phyloP scores from a whole-genome alignment of 148 eudicot species.

The Beta vulgaris region DNA sequence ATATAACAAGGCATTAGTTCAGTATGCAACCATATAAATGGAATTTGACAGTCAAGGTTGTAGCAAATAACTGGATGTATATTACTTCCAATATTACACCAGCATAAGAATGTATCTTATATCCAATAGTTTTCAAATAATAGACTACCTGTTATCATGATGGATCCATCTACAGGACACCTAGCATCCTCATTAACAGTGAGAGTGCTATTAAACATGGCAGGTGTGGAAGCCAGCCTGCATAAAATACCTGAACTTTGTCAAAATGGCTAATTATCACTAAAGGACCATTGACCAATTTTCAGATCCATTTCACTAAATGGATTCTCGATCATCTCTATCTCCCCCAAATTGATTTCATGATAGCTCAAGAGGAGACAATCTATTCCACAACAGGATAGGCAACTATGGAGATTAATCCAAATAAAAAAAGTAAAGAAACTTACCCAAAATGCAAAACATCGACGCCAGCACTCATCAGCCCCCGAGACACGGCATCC shows the following conservation, averaged over 20 bases:
- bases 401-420: neutral
- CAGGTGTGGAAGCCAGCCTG: constrained; percentile 95
- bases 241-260: constrained; percentile 20
- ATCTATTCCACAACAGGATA: neutral
- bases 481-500: constrained; percentile 98
- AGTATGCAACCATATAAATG: neutral
- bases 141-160: constrained; percentile 91
- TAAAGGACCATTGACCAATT: neutral
- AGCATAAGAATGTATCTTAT: neutral
- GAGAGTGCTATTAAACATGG: constrained; percentile 93
- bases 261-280: constrained; percentile 1
- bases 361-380: neutral
- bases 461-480: constrained; percentile 68
- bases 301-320: neutral
- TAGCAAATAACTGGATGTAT: constrained; percentile 8
- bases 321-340: neutral
- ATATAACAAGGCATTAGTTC: constrained; percentile 19
- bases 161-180: constrained; percentile 93
- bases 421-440: neutral
- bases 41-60: neutral
- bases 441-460: constrained; percentile 87
- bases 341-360: neutral
- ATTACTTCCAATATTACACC: neutral
- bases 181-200: constrained; percentile 58
- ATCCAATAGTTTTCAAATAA: neutral